Evolutionary conservation across 78 protist genomes (phyloP).

Genomic region (Dictyostelium intermedium): DNA sequence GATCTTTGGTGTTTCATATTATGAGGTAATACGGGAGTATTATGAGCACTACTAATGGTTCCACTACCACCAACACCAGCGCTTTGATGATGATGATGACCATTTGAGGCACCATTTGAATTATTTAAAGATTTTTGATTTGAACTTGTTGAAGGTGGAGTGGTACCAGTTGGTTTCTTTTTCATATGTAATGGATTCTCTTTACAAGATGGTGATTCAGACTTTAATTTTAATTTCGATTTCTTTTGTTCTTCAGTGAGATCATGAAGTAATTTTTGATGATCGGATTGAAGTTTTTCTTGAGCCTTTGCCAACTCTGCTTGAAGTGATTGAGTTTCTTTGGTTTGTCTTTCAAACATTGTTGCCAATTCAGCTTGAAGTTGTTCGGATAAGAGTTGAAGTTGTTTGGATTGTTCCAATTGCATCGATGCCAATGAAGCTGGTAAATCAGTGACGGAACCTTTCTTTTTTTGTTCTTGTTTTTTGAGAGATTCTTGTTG

Average conservation of each 20-base stretch:
- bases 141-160: not conserved
- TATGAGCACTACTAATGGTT: not conserved
- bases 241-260: conserved; percentile 69
- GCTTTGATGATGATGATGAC: not conserved
- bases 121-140: not conserved
- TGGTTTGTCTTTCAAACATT: conserved; percentile 59
- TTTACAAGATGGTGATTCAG: conserved; percentile 40
- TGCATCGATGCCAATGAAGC: conserved; percentile 50
- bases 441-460: conserved; percentile 35
- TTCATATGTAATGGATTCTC: conserved; percentile 20
- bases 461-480: conserved; percentile 64
- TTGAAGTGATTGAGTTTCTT: conserved; percentile 1
- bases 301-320: not conserved
- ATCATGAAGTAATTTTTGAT: conserved; percentile 54
- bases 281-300: conserved; percentile 39
- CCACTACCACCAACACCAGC: not conserved
- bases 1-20: conserved; percentile 56
- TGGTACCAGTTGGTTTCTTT: not conserved
- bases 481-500: conserved; percentile 73
- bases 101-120: not conserved
- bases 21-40: conserved; percentile 16
- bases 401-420: conserved; percentile 66
- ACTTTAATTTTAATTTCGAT: conserved; percentile 23
- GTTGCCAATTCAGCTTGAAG: conserved; percentile 29
- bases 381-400: conserved; percentile 48